Base-by-base conservation (phyloP, 305 asterid genomes). In the Lippia alba region DNA sequence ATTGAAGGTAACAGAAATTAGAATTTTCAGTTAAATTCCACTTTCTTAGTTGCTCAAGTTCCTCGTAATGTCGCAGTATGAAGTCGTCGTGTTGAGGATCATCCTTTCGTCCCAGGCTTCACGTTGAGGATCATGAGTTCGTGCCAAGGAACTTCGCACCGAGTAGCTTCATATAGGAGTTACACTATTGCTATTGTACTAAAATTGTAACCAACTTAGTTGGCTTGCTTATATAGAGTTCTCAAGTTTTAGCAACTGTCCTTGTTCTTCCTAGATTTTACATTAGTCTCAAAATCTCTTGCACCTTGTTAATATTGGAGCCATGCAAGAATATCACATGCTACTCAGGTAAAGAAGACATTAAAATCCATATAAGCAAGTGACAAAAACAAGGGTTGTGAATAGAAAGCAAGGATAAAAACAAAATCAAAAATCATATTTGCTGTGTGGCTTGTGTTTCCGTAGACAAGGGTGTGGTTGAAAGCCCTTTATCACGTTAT, bases 401-500 rank as follows among this genome's bases (percentile, higher is more conserved):
- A 67, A 76, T 63, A 51, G 71, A 66, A 70, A 50, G 66, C 16
- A 69, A 44, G 49, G 64, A 78, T 57, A 49, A 40, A 74, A 76
- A 79, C 71, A 67, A 61, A 60, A 18, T 12, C 56, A 48, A 39
- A 70, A 15, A 24, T 24, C 30, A 24, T 6, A 32, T 61, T 73
- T n/a, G 77, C 75, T 79, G 81, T 79, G 88, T 81, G 84, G 84
- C 77, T 70, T 80, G 68, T 51, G 58, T 77, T 77, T 69, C 77
- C 76, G 74, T 66, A 51, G 17, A 64, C 34, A 60, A 79, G 36
- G 80, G 78, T 86, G 95, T 88, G 96, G 96, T 60, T 82, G 73
- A 56, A 76, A 86, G 53, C 61, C 79, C 74, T 79, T 75, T 88
- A 88, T 90, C 92, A 51, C 87, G 53, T 88, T 88, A 90, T 90